Evolutionary conservation across 306 rosid genomes (phyloP), one percentile per base, ranked within the genome.

Genomic region (Lablab purpureus): DNA sequence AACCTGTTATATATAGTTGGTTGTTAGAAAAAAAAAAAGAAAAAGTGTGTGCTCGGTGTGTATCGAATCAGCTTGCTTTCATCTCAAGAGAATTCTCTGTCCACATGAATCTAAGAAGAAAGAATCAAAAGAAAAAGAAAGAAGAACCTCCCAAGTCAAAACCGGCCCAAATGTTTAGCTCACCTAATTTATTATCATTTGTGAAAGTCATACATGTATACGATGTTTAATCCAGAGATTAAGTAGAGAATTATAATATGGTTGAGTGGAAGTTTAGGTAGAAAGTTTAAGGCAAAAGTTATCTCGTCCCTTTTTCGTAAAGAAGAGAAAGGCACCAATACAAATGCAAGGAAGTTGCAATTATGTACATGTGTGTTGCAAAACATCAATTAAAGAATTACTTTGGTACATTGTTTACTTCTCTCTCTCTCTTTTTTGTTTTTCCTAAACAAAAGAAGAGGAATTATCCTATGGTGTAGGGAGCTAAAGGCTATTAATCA

Each of bases 251-350:
- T 32, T 37, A 37, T 51, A 49, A 34, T 30, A 74, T 15, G 71
- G 45, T 19, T 67, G 77, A 75, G 85, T 76, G 85, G 85, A 62
- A 40, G 78, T 82, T 82, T 82, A 82, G 85, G 85, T 76, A 63
- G 82, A 71, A 76, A 82, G 54, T 28, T 77, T 71, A 30, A 69
- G 77, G 63, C 37, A 36, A 32, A 67, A 75, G 76, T 72, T 58
- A 81, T 67, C 49, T 30, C 54, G 45, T 45, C 74, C 10, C 37
- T 45, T 74, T 43, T 30, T 23, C 27, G 45, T 67, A 32, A 67
- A 69, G 62, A 58, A 32, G 76, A 46, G 71, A 74, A 59, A 67
- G 62, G 80, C 55, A 46, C 55, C 84, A 81, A 74, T 67, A 64
- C 22, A 37, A 62, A 80, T 34, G 50, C 67, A 64, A 81, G 68